These are phyloP conservation scores for Spergularia azorica DNA, from an alignment of 179 eudicot genomes.

Conservation along the genomic window DNA sequence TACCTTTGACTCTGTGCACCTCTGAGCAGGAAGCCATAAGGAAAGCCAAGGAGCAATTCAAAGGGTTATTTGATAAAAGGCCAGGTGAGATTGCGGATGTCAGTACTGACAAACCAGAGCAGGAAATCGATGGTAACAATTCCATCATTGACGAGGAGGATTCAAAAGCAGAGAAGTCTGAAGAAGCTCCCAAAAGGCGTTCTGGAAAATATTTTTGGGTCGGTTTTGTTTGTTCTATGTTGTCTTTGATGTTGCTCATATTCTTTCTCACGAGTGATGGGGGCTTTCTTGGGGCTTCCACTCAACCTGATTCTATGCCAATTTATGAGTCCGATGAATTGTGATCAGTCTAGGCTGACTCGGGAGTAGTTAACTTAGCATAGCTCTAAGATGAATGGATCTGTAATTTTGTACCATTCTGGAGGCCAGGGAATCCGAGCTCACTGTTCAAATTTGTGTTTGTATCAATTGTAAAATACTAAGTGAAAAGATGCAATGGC, in stretches of 20 bases:
- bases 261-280: slow-evolving; percentile 20
- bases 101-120: slow-evolving; percentile 30
- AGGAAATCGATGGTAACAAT: slow-evolving; percentile 28
- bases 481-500: too few relatives aligned
- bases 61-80: slow-evolving; percentile 89
- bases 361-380: not conserved
- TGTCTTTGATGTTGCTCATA: slow-evolving; percentile 18
- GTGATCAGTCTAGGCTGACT: slow-evolving; percentile 11
- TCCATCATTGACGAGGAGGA: slow-evolving; percentile 34
- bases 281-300: slow-evolving; percentile 26
- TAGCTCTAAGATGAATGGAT: not conserved
- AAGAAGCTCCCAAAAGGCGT: slow-evolving; percentile 29
- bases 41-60: slow-evolving; percentile 84
- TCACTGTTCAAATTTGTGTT: not conserved
- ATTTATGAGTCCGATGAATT: slow-evolving; percentile 29
- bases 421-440: not conserved
- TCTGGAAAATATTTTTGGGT: slow-evolving; percentile 8
- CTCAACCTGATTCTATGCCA: slow-evolving; percentile 37
- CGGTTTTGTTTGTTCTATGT: slow-evolving; percentile 18
- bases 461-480: too few relatives aligned
- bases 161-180: slow-evolving; percentile 33
- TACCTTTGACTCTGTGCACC: not conserved
- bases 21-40: slow-evolving; percentile 56
- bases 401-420: not conserved
- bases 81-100: slow-evolving; percentile 89